Conservation (phyloP, 2,329 filamentous ascomycete species). For the Apiospora pterosperma region DNA sequence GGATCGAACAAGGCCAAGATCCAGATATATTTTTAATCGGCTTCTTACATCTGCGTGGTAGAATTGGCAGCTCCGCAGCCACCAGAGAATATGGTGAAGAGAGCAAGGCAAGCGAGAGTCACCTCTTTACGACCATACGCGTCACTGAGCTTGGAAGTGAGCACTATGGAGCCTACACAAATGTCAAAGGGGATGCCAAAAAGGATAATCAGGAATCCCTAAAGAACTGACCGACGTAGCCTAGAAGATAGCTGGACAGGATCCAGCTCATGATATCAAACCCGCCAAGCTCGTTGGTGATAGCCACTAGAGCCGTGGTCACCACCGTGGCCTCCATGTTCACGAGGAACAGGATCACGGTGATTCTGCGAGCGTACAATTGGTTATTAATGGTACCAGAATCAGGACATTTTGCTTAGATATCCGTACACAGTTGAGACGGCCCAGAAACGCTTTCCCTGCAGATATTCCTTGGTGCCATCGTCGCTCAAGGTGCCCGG, state of each 20-base stretch:
- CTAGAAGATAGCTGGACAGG: background rate
- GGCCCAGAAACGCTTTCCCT: background rate
- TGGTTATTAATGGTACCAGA: background rate
- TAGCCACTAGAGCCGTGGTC: background rate
- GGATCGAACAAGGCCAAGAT: no score
- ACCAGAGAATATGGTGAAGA: conserved; percentile 5
- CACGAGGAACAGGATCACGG: background rate
- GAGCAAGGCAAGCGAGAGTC: background rate
- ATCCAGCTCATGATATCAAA: background rate
- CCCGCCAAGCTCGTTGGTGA: background rate
- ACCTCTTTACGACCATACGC: conserved; percentile 1
- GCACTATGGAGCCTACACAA: background rate
- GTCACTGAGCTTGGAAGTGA: conserved; percentile 8
- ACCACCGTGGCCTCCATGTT: background rate
- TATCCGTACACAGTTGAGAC: background rate
- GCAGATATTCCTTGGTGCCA: background rate
- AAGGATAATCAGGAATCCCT: no score
- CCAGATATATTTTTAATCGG: no score
- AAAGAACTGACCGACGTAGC: background rate
- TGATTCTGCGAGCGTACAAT: background rate
- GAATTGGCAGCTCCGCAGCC: conserved; percentile 4
- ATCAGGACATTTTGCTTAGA: background rate
- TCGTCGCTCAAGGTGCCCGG: no score
- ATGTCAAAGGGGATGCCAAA: no score
- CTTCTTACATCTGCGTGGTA: background rate